Evolutionary conservation across 83 land plant species (phyloP), one percentile per base, ranked within the genome.

Genomic region (Picea abies): DNA sequence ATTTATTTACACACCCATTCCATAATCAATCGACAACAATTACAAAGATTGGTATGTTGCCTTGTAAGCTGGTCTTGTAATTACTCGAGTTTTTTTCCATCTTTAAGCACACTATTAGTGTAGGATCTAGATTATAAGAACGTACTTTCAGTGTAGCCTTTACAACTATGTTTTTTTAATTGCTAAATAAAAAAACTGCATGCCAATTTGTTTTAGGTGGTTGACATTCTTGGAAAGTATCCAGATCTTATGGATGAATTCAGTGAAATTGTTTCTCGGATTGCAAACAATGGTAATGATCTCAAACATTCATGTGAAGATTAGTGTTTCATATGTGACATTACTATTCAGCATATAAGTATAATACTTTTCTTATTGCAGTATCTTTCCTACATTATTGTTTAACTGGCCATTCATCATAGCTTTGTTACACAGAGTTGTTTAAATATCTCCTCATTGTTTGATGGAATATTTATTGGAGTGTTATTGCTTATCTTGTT

Each of bases 191-290:
- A n/a, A 47, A 39, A 76, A 2, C 20, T 10, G 20, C 2, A 76
- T 19, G 60, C 58, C 32, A 76, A 22, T 5, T 52, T 16, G 2
- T 78, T 65, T 7, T 44, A 94, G 96, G 89, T 90, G 20, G 81
- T 83, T 60, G 90, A 89, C 77, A 84, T 92, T 58, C 87, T 94
- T 66, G 93, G 88, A 52, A 92, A 91, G 32, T 84, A 86, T 85
- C 92, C 90, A 9, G 93, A 94, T 82, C 90, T 94, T 39, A 83
- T 90, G 90, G 91, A 90, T 16, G 95, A 86, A 35, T 89, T 94
- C 73, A 86, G 84, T 86, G 89, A 93, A 39, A 88, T 94, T 69
- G 70, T 94, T 73, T 79, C 85, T 49, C 93, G 85, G 60, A 87
- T 90, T 85, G 94, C 88, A 71, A 87, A 84, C 68, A 87, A 83